Evolutionary conservation across 148 eudicot species (phyloP).

Genomic region (Silene latifolia): DNA sequence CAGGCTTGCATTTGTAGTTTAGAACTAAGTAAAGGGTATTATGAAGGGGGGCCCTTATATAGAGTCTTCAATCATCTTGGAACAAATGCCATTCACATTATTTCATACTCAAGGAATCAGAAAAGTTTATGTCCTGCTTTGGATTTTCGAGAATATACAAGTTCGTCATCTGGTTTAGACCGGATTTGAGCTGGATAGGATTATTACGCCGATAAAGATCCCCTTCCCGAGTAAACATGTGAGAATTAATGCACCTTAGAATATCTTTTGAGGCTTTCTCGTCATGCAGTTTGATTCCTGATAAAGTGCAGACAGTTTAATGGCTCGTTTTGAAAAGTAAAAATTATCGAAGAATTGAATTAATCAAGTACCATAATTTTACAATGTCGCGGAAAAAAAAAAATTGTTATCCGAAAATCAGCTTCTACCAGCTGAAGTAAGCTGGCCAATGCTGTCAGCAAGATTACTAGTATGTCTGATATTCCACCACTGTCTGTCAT

Average conservation of each 20-base stretch:
- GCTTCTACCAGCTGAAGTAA: slow-evolving; percentile 64
- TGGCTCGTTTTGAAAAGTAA: neutral
- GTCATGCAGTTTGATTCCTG: no score
- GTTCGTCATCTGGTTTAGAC: neutral
- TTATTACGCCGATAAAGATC: no score
- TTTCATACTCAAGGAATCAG: neutral
- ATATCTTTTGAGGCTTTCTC: neutral
- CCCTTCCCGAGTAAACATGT: neutral
- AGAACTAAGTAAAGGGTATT: neutral
- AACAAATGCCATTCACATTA: slow-evolving; percentile 10
- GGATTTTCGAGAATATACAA: neutral
- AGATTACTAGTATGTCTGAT: slow-evolving; percentile 31
- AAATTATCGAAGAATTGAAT: neutral
- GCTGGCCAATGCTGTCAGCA: slow-evolving; percentile 65
- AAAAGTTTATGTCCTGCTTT: neutral
- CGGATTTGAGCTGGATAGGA: neutral
- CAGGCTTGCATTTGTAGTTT: neutral
- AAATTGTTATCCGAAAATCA: slow-evolving; percentile 20
- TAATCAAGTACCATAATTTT: no score
- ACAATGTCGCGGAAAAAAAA: no score
- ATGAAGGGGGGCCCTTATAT: neutral
- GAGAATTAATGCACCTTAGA: neutral
- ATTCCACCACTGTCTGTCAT: slow-evolving; percentile 50
- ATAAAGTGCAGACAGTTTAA: neutral
- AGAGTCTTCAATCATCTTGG: slow-evolving; percentile 13